A percentile compares a stretch with the other conserved stretches of the same genome.
phyloP scores from a whole-genome alignment of 2,329 filamentous ascomycete genomes.

The Penicillium sp. region DNA sequence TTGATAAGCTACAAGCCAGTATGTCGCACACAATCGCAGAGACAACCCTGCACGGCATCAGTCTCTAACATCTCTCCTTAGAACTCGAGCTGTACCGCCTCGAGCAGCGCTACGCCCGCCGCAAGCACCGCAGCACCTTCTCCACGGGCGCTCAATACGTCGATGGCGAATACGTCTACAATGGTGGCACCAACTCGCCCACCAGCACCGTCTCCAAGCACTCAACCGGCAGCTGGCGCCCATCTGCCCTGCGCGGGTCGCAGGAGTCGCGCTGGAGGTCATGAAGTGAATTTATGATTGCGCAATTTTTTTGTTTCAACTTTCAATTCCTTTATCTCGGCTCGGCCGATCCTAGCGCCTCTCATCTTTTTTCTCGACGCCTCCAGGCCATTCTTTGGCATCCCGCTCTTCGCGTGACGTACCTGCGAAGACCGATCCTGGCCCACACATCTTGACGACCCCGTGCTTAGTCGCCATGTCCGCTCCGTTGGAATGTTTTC shows the following conservation, averaged over 20 bases:
- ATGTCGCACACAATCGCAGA: constrained; percentile 51
- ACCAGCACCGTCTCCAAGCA: constrained; percentile 43
- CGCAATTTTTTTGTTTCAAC: not conserved
- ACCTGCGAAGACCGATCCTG: constrained; percentile 20
- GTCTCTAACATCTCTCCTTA: not conserved
- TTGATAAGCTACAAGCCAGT: constrained; percentile 55
- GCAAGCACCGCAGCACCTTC: constrained; percentile 87
- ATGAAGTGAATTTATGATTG: constrained; percentile 9
- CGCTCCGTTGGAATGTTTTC: constrained; percentile 11
- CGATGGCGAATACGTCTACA: constrained; percentile 92
- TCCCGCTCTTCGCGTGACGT: constrained; percentile 24
- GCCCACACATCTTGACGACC: constrained; percentile 10
- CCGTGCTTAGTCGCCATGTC: constrained; percentile 13
- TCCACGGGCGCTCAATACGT: constrained; percentile 88
- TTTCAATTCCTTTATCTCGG: constrained; percentile 10
- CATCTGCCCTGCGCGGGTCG: constrained; percentile 31
- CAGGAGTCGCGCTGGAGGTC: constrained; percentile 32
- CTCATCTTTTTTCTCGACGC: not conserved
- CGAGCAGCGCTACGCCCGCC: constrained; percentile 91
- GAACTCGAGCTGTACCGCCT: constrained; percentile 86
- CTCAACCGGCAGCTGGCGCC: constrained; percentile 39
- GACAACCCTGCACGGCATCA: constrained; percentile 50
- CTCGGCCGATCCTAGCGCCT: constrained; percentile 8
- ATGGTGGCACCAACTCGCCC: constrained; percentile 38
- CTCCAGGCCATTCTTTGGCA: not conserved